Conservation (phyloP, 768 basidiomycete genomes). For the Cubamyces lactineus region DNA sequence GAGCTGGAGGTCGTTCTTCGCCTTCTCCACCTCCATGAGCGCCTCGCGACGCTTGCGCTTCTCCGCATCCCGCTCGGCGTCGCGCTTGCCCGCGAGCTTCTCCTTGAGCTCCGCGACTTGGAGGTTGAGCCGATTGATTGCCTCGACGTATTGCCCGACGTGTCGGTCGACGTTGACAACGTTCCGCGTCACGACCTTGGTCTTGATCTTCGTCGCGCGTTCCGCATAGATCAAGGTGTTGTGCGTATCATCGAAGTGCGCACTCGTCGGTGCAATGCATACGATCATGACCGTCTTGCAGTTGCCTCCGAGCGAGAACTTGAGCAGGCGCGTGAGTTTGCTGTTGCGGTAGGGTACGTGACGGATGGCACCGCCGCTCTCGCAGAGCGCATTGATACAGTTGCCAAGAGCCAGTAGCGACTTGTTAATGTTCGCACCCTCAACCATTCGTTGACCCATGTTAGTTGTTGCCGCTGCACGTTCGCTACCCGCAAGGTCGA, state of each 20-base stretch:
- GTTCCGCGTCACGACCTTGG: conserved; percentile 94
- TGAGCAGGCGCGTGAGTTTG: conserved; percentile 96
- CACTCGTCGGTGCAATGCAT: conserved; percentile 92
- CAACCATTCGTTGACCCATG: conserved; percentile 97
- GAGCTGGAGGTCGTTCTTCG: conserved; percentile 69
- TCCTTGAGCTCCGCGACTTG: conserved; percentile 88
- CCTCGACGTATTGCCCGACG: conserved; percentile 93
- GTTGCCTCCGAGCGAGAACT: conserved; percentile 97
- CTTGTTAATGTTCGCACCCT: conserved; percentile 99
- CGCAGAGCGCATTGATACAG: conserved; percentile 98
- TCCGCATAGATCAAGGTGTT: conserved; percentile 98
- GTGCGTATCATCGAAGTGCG: conserved; percentile 97
- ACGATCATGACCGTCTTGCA: conserved; percentile 99
- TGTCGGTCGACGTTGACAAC: conserved; percentile 94
- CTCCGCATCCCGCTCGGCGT: conserved; percentile 61
- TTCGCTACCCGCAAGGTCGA: conserved; percentile 97
- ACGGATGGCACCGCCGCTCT: conserved; percentile 83
- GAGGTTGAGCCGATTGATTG: conserved; percentile 84
- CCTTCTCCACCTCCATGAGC: conserved; percentile 70
- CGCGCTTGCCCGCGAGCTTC: conserved; percentile 74
- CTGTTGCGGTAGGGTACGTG: conserved; percentile 98
- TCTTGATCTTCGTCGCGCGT: conserved; percentile 97
- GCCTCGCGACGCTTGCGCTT: conserved; percentile 74
- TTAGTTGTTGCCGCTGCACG: conserved; percentile 95
- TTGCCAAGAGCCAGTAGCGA: conserved; percentile 96